Evolutionary conservation across 768 basidiomycete genomes (phyloP).

Genomic region (Rhizopogon salebrosus): DNA sequence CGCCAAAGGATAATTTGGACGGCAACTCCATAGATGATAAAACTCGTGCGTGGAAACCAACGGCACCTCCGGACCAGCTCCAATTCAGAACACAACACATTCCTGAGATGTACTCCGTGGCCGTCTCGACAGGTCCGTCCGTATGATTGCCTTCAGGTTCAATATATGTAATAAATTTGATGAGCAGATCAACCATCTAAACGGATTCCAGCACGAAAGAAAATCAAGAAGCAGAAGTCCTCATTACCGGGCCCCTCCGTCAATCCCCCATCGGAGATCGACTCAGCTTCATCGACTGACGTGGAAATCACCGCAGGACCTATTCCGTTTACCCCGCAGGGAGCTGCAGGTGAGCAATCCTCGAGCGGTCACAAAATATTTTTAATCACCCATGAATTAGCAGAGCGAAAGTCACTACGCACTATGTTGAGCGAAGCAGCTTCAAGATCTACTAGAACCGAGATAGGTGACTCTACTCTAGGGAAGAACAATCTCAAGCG

Average conservation of each 20-base stretch:
- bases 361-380: not conserved
- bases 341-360: not conserved
- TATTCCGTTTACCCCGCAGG: not conserved
- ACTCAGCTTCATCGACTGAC: slow-evolving; percentile 1
- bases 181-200: not conserved
- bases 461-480: not conserved
- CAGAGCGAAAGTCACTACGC: not conserved
- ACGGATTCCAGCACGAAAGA: not conserved
- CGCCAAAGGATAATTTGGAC: not conserved
- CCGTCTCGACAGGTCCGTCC: not conserved
- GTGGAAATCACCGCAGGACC: not conserved
- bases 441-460: not conserved
- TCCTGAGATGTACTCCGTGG: not conserved
- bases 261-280: not conserved
- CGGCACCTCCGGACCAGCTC: not conserved
- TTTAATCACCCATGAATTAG: not conserved
- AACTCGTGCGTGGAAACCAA: not conserved
- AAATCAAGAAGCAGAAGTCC: not conserved
- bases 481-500: not conserved
- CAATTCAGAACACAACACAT: not conserved
- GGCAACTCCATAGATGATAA: not conserved
- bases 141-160: not conserved
- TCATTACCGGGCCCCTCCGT: not conserved
- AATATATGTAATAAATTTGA: not conserved
- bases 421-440: not conserved